These are phyloP conservation scores for Glarea lozoyensis DNA, from an alignment of 495 filamentous ascomycete species.

Conservation along the genomic window DNA sequence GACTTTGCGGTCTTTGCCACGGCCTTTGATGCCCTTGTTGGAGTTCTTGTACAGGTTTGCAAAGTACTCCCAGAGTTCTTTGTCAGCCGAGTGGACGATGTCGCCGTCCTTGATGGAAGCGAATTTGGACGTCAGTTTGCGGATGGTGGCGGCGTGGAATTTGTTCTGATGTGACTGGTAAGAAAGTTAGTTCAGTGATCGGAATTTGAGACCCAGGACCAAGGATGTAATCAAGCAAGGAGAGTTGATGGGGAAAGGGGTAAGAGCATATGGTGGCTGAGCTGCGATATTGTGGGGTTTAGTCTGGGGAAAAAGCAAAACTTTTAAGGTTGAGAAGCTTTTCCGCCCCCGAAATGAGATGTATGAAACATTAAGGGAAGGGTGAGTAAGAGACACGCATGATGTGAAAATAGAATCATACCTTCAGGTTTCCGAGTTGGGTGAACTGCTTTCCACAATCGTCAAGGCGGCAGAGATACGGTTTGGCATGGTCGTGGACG, in stretches of 20 bases:
- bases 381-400: background rate
- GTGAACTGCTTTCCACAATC: constrained; percentile 80
- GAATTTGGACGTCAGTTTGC: constrained; percentile 66
- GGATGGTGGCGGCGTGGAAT: constrained; percentile 69
- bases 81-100: constrained; percentile 56
- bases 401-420: constrained; percentile 24
- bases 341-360: too few species aligned
- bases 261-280: background rate
- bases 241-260: background rate
- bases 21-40: constrained; percentile 89
- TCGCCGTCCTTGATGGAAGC: constrained; percentile 52
- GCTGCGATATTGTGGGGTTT: background rate
- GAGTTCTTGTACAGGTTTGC: constrained; percentile 84
- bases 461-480: constrained; percentile 73
- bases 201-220: constrained; percentile 4
- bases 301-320: constrained; percentile 2
- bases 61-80: constrained; percentile 81
- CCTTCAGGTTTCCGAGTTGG: constrained; percentile 84
- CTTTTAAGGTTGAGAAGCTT: too few species aligned
- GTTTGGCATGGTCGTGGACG: constrained; percentile 69
- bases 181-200: constrained; percentile 1
- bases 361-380: constrained; percentile 10
- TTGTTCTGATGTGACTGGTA: constrained; percentile 85
- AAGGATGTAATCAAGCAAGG: constrained; percentile 7
- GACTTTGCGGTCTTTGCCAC: constrained; percentile 71